Base-by-base conservation (phyloP, 306 rosid genomes). In the Cicer chorassanicum region DNA sequence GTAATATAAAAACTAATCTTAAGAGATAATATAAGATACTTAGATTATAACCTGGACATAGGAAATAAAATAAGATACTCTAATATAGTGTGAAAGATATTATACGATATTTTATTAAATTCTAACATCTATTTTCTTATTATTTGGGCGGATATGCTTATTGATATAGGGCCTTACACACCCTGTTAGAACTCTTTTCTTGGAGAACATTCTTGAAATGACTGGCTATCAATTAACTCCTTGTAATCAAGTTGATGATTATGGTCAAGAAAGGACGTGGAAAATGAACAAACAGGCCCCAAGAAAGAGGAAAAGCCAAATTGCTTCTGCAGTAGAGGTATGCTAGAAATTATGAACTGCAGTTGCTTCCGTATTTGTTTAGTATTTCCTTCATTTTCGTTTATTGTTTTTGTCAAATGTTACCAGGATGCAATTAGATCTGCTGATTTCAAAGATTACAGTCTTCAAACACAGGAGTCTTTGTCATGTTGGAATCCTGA, bases 271-370 rank as follows among this genome's bases (percentile, higher is more conserved):
- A 57, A 91, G 83, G 90, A 50, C 73, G 72, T 94, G 98, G 99
- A 95, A 95, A 86, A 79, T 84, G 91, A 85, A 85, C 86, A 95
- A 90, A 77, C 97, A 88, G 74, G 89, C 92, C 46, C 99, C 97
- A 51, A 85, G 97, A 89, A 95, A 92, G 86, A 90, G 98, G 87
- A 95, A 95, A 83, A 92, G 98, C 84, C 97, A 92, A 83, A 95
- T 95, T 83, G 92, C 92, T 81, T 90, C 91, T 8, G 76, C 85
- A 50, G 97, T 92, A 43, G 96, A 90, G 98, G 99, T 95, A 84
- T 69, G 48, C 7, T 11, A 73, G 45, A 73, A 70, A 55, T 78
- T 55, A 18, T 10, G 73, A 67, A 39, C 44, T 72, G 16, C 64
- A 56, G 63, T 59, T 79, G 60, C 78, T 15, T 53, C 36, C 21